Evolutionary conservation across 352 stramenopile genomes (phyloP).

Genomic region (Peronospora belbahrii): DNA sequence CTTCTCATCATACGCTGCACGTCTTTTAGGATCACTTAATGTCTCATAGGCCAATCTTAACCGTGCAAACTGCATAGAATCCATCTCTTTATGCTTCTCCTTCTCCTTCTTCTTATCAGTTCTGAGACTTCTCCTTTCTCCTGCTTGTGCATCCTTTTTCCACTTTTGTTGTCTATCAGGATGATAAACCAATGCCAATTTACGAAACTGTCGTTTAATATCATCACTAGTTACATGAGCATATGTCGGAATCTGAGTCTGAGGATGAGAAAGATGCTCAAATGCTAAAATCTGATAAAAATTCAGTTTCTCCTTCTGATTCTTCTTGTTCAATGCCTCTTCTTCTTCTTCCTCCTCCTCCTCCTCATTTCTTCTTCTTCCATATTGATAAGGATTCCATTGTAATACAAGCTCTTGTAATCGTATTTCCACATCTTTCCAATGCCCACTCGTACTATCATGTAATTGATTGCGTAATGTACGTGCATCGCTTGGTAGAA

Average conservation of each 20-base stretch:
- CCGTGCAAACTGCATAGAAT: conserved; percentile 55
- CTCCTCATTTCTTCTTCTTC: too few species aligned
- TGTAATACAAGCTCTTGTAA: conserved; percentile 46
- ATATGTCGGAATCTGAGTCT: too few species aligned
- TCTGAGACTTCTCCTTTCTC: too few species aligned
- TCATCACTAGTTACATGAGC: conserved; percentile 28
- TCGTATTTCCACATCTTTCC: conserved; percentile 47
- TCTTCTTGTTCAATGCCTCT: conserved; percentile 3
- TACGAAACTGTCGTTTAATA: conserved; percentile 63
- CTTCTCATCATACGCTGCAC: conserved; percentile 51
- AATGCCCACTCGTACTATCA: conserved; percentile 52
- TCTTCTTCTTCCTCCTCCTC: too few species aligned
- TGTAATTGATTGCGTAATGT: conserved; percentile 62
- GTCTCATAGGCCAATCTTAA: conserved; percentile 68
- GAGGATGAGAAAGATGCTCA: too few species aligned
- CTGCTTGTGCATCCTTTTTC: too few species aligned
- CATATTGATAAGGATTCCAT: conserved; percentile 77
- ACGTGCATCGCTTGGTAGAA: conserved; percentile 47
- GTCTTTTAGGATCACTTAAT: conserved; percentile 47
- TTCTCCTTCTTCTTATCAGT: conserved; percentile 5
- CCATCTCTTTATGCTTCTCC: conserved; percentile 1
- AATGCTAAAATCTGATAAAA: conserved; percentile 63
- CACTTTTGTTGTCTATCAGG: too few species aligned
- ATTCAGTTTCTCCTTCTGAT: conserved; percentile 41
- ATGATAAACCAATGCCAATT: conserved; percentile 52